A percentile compares a stretch with the other conserved stretches of the same genome.
Evolutionary conservation across 139 green algal species (phyloP).

Genomic region (Tetraselmis striata): DNA sequence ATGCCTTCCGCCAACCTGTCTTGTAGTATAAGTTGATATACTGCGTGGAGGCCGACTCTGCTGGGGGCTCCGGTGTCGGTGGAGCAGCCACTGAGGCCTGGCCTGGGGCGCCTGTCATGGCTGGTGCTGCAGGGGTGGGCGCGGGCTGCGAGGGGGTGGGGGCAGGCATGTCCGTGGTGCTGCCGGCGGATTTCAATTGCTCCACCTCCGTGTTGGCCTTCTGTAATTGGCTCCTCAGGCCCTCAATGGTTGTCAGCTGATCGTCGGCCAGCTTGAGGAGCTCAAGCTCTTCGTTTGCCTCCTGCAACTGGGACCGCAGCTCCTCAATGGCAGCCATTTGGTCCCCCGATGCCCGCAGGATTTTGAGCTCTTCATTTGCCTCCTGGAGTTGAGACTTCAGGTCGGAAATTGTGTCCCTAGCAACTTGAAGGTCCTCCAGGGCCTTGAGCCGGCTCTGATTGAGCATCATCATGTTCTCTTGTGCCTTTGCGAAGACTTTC

Average conservation of each 20-base stretch:
- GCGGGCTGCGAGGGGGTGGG: background rate
- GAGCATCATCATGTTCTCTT: background rate
- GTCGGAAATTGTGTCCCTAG: background rate
- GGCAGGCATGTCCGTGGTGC: background rate
- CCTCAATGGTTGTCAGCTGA: background rate
- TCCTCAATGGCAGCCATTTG: too few species aligned
- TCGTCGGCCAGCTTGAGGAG: too few species aligned
- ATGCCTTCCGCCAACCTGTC: background rate
- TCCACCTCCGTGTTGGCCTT: background rate
- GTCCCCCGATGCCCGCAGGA: too few species aligned
- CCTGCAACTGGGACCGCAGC: too few species aligned
- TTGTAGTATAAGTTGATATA: background rate
- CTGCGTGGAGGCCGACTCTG: background rate
- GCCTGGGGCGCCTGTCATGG: too few species aligned
- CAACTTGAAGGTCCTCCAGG: background rate
- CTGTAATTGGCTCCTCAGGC: background rate
- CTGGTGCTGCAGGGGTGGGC: background rate
- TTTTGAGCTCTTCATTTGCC: too few species aligned
- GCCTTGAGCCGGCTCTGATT: background rate
- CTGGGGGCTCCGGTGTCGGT: background rate
- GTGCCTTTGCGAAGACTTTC: background rate
- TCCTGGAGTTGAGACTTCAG: background rate
- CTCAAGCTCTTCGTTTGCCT: too few species aligned
- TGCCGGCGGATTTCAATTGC: background rate
- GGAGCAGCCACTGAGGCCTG: background rate